Evolutionary conservation across 139 green algal genomes (phyloP), one percentile per base, ranked within the genome.

Genomic region (Mychonastes homosphaera): DNA sequence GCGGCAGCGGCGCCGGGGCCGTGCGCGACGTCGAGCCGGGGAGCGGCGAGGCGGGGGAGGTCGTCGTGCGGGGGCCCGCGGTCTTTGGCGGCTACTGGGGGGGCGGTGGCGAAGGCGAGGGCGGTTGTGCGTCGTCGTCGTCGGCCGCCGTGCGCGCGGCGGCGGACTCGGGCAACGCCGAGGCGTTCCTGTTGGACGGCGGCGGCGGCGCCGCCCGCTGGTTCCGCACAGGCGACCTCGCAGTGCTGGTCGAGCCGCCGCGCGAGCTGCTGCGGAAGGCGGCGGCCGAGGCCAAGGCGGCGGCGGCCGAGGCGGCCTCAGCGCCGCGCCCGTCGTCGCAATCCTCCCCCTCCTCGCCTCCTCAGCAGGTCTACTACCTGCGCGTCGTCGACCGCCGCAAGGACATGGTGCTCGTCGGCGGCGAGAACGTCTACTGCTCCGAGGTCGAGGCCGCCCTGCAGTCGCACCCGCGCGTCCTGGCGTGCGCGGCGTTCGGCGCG

Each of bases 391-490:
- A 95, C 56, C 54, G 87, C 9, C 83, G 78, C 59, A 95, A 95
- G 65, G 87, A 95, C 72, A 95, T 95, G 87, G 72, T 84, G 58
- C 62, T 89, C 45, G 64, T 76, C 3, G 82, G 82, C 13, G 83
- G 82, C 0, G 85, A 94, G 65, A 95, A 95, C 46, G 87, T 95
- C 26, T 95, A 95, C 72, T 84, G 73, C 56, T 78, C 68, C 10
- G 87, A 94, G 63, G 87, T 95, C 39, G 87, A 95, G 58, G 70
- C 76, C n/a, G 85, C 83, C 12, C 73, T 95, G 33, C 50, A 78
- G 27, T 54, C 38, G 9, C 84, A 94, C 58, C 72, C 75, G 0
- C 41, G 51, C 0, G 87, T 94, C 2, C 58, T 68, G 9, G 67
- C 85, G 54, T 85, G 79, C 4, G 80, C 87, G 1, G 85, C 82